Conservation (phyloP, 768 basidiomycete genomes). For the Kwoniella sp. region DNA sequence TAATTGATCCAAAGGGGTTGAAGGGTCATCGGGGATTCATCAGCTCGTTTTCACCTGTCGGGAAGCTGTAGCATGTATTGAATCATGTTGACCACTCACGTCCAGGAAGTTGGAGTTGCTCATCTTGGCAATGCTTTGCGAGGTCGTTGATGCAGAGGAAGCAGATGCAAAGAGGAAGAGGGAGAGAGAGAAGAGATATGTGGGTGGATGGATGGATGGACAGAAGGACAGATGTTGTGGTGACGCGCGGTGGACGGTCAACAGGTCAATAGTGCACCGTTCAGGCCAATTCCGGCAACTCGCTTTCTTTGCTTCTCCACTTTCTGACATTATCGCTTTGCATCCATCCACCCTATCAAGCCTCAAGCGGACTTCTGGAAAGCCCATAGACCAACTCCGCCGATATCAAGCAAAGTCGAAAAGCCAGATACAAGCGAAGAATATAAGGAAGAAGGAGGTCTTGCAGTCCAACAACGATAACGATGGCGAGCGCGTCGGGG, state of each 20-base stretch:
- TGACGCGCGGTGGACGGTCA: slow-evolving; percentile 8
- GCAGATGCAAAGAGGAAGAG: slow-evolving; percentile 10
- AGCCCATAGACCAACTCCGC: background rate
- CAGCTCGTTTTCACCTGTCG: slow-evolving; percentile 17
- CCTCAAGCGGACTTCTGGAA: background rate
- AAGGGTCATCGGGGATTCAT: background rate
- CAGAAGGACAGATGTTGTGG: background rate
- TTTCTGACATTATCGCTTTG: background rate
- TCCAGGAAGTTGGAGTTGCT: slow-evolving; percentile 57
- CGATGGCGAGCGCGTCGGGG: slow-evolving; percentile 56
- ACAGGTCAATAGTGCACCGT: background rate
- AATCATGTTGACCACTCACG: slow-evolving; percentile 37
- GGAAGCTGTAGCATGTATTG: background rate
- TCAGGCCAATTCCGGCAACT: slow-evolving; percentile 3
- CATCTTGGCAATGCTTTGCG: slow-evolving; percentile 19
- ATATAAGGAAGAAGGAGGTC: background rate
- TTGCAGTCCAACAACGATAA: slow-evolving; percentile 4
- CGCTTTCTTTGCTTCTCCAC: slow-evolving; percentile 4
- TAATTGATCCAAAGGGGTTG: too few species aligned
- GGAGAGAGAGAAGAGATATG: background rate
- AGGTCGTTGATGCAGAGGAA: background rate
- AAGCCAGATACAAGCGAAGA: too few species aligned
- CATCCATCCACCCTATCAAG: slow-evolving; percentile 12
- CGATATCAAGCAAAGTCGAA: background rate
- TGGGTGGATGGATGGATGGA: background rate